phyloP scores from a whole-genome alignment of 83 land plant genomes.

The Picea mariana region DNA sequence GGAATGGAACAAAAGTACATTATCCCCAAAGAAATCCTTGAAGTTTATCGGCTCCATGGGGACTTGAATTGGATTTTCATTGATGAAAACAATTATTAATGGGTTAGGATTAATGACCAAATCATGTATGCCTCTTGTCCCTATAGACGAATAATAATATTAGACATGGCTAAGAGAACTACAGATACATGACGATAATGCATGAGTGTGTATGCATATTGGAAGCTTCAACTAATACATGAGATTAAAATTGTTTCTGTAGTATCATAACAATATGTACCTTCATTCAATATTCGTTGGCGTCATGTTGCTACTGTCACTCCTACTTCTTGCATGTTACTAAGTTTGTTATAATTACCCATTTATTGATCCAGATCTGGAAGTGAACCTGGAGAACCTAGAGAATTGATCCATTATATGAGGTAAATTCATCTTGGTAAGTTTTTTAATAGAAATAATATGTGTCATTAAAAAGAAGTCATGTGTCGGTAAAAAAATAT shows the following conservation, averaged over 20 bases:
- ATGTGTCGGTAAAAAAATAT: too few species aligned
- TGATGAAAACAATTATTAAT: constrained; percentile 40
- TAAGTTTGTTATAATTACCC: too few species aligned
- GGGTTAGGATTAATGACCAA: too few species aligned
- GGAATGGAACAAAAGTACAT: constrained; percentile 45
- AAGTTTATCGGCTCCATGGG: constrained; percentile 48
- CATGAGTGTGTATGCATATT: not conserved
- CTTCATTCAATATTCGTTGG: not conserved
- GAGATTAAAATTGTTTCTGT: too few species aligned
- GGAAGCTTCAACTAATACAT: not conserved
- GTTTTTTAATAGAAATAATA: too few species aligned
- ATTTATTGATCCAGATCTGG: too few species aligned
- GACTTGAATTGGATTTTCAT: constrained; percentile 4
- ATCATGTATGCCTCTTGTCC: too few species aligned
- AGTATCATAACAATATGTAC: not conserved
- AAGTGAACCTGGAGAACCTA: too few species aligned
- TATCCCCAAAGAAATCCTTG: constrained; percentile 13
- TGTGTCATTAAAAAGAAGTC: too few species aligned
- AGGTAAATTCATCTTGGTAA: constrained; percentile 25
- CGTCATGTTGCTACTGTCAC: not conserved
- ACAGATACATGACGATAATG: not conserved
- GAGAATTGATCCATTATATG: too few species aligned
- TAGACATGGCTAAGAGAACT: not conserved
- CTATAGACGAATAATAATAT: too few species aligned
- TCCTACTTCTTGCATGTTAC: too few species aligned